These are phyloP conservation scores for Phytophthora citricola DNA, from an alignment of 352 stramenopile genomes.

Conservation along the genomic window DNA sequence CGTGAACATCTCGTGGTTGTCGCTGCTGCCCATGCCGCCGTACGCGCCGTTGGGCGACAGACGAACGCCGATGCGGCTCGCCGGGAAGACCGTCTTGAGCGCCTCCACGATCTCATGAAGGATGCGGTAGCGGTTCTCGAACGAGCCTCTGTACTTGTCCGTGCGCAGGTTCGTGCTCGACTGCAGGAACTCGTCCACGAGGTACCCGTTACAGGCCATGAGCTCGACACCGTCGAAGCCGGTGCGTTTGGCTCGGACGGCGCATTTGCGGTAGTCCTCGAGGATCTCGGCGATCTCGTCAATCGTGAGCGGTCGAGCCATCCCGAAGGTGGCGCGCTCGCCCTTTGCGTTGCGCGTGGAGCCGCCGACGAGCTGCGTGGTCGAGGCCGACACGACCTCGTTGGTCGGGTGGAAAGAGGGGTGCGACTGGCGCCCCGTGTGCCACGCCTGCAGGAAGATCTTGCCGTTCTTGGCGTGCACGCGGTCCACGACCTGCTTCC, in stretches of 20 bases:
- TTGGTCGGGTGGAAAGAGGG: constrained; percentile 3
- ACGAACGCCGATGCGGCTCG: constrained; percentile 16
- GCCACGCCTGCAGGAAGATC: constrained; percentile 5
- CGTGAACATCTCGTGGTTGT: constrained; percentile 23
- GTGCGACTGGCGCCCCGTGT: no score
- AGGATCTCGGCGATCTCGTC: background rate
- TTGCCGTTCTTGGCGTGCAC: constrained; percentile 1
- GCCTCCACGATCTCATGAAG: constrained; percentile 12
- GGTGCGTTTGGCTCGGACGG: constrained; percentile 5
- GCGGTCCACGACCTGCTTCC: background rate
- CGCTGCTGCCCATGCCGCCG: constrained; percentile 18
- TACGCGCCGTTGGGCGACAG: constrained; percentile 12
- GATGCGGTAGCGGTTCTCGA: constrained; percentile 23
- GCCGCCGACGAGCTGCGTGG: background rate
- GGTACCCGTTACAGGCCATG: constrained; percentile 13
- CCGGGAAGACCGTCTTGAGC: constrained; percentile 9
- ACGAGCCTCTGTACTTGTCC: constrained; percentile 21
- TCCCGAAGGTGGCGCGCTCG: background rate
- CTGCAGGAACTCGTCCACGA: constrained; percentile 23
- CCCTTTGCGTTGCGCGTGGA: background rate
- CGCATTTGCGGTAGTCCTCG: constrained; percentile 5
- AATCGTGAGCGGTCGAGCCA: background rate
- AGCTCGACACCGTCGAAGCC: constrained; percentile 24
- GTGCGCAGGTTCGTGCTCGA: constrained; percentile 16
- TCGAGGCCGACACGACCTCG: background rate